Conservation (phyloP, 768 basidiomycete species). For the Amanita polypyramis region DNA sequence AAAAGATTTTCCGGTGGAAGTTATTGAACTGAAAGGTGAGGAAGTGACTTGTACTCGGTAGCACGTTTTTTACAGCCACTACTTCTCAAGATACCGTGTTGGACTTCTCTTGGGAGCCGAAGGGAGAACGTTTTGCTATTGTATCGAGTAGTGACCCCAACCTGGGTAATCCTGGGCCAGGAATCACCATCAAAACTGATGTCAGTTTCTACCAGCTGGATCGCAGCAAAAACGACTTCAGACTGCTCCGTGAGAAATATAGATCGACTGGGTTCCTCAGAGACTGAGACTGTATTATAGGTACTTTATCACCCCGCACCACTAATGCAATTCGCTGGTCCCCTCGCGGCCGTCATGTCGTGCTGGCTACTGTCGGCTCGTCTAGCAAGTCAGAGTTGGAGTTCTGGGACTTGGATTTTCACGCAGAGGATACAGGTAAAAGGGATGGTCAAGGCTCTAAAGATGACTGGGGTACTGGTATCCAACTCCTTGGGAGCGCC, state of each 20-base stretch:
- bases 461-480: conserved; percentile 78
- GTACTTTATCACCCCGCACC: conserved; percentile 68
- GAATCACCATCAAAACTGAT: conserved; percentile 92
- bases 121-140: conserved; percentile 91
- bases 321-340: conserved; percentile 97
- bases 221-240: conserved; percentile 88
- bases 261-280: background rate
- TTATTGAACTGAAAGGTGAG: conserved; percentile 90
- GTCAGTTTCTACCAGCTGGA: conserved; percentile 95
- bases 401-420: conserved; percentile 98
- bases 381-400: conserved; percentile 94
- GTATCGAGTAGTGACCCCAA: conserved; percentile 93
- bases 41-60: background rate
- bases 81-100: conserved; percentile 67
- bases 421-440: conserved; percentile 41
- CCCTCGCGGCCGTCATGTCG: conserved; percentile 90
- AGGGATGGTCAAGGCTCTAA: conserved; percentile 42
- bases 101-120: conserved; percentile 99
- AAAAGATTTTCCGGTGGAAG: conserved; percentile 96
- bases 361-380: conserved; percentile 92
- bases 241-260: conserved; percentile 57
- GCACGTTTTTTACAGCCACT: background rate
- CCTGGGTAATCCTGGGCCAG: conserved; percentile 80
- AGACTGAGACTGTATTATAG: conserved; percentile 24
- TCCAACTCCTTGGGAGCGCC: conserved; percentile 74